These are phyloP conservation scores for Penstemon barbatus DNA, from an alignment of 257 asterid genomes.

Conservation along the genomic window DNA sequence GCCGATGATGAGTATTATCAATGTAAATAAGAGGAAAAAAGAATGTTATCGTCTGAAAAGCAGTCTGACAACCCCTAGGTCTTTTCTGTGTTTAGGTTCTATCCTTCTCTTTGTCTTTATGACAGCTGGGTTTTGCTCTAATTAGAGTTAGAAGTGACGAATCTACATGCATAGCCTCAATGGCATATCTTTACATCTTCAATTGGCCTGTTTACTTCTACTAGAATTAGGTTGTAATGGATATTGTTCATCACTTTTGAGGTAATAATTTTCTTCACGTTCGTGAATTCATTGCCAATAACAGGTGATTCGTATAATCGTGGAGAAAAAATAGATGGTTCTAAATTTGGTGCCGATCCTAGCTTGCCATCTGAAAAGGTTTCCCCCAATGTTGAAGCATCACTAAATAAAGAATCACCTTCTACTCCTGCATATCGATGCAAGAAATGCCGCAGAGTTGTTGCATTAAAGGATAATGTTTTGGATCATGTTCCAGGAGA, in stretches of 20 bases:
- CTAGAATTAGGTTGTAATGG: neutral
- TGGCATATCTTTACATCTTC: neutral
- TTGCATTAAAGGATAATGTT: slow-evolving; percentile 77
- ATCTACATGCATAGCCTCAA: neutral
- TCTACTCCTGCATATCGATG: slow-evolving; percentile 69
- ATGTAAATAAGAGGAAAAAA: neutral
- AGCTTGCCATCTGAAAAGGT: slow-evolving; percentile 49
- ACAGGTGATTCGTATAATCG: slow-evolving; percentile 91
- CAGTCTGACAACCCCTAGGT: neutral
- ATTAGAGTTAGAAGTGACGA: neutral
- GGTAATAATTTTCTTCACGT: neutral
- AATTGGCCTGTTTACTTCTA: slow-evolving; percentile 7
- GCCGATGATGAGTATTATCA: slow-evolving; percentile 15
- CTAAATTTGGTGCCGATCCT: slow-evolving; percentile 85
- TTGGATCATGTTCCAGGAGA: slow-evolving; percentile 92
- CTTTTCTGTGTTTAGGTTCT: neutral
- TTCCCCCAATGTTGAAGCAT: slow-evolving; percentile 46
- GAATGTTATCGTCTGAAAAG: neutral
- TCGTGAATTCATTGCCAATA: slow-evolving; percentile 13
- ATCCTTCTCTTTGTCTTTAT: neutral
- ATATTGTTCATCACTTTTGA: neutral
- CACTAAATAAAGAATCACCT: slow-evolving; percentile 34
- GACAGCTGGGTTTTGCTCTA: neutral
- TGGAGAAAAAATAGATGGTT: slow-evolving; percentile 78
- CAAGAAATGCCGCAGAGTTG: slow-evolving; percentile 90